Conservation (phyloP, 768 basidiomycete genomes). For the Russula sp. region DNA sequence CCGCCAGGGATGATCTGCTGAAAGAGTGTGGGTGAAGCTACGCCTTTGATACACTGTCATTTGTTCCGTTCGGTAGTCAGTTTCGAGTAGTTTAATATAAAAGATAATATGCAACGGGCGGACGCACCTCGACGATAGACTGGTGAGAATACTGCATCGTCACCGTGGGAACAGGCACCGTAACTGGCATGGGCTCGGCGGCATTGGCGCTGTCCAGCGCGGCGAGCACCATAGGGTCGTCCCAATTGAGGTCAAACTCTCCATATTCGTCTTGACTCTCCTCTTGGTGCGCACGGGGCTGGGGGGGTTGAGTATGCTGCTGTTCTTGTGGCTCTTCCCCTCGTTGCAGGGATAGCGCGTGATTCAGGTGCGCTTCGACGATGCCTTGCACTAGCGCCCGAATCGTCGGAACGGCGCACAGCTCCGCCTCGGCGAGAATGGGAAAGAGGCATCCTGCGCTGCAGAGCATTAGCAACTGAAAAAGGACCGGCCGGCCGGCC, state of each 20-base stretch:
- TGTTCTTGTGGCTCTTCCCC: conserved; percentile 33
- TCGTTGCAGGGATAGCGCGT: conserved; percentile 38
- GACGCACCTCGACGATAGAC: conserved; percentile 11
- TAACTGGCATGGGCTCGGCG: background rate
- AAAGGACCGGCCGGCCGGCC: no score
- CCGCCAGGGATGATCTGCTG: background rate
- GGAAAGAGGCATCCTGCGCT: conserved; percentile 12
- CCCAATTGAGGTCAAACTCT: conserved; percentile 49
- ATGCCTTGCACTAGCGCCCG: conserved; percentile 26
- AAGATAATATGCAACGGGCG: background rate
- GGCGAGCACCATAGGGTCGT: conserved; percentile 54
- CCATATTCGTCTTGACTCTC: conserved; percentile 80
- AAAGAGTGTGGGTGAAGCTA: background rate
- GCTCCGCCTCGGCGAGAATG: conserved; percentile 6
- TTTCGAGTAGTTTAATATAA: background rate
- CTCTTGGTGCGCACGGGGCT: conserved; percentile 39
- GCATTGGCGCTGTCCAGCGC: conserved; percentile 27
- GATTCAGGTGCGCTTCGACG: conserved; percentile 46
- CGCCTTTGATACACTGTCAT: conserved; percentile 12
- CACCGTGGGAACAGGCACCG: background rate
- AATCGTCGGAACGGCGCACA: conserved; percentile 12
- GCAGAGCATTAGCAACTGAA: background rate
- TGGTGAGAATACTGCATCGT: conserved; percentile 12
- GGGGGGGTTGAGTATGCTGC: conserved; percentile 26
- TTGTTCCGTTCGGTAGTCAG: background rate